phyloP scores from a whole-genome alignment of 352 stramenopile genomes.

The Globisporangium paddicum region DNA sequence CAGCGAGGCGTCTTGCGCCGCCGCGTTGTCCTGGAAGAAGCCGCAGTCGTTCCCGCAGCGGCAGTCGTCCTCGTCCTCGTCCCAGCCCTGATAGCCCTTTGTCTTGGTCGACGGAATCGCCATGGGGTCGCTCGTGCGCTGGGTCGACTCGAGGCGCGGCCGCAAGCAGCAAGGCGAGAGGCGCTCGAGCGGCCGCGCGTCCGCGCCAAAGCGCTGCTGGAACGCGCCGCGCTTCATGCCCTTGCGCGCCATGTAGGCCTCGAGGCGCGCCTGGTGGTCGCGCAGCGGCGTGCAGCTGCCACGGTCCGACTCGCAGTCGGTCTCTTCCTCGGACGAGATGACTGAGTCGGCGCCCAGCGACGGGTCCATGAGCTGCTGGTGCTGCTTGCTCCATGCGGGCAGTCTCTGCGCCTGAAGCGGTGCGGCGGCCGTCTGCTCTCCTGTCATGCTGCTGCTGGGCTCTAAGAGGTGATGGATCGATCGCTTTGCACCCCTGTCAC shows the following conservation, averaged over 20 bases:
- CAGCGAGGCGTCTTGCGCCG: neutral
- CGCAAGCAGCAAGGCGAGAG: conserved; percentile 7
- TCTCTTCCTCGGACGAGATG: conserved; percentile 57
- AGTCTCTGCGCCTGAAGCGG: conserved; percentile 35
- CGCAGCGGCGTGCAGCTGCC: conserved; percentile 37
- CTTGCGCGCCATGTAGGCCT: conserved; percentile 35
- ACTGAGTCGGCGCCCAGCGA: conserved; percentile 22
- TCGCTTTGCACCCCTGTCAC: neutral
- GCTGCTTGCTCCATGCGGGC: conserved; percentile 17
- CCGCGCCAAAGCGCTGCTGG: conserved; percentile 11
- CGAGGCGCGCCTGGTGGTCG: conserved; percentile 45
- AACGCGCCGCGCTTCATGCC: conserved; percentile 20
- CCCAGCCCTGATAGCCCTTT: conserved; percentile 16
- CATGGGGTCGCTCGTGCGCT: conserved; percentile 23
- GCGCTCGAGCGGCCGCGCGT: neutral
- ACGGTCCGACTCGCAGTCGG: conserved; percentile 61
- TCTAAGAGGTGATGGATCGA: neutral
- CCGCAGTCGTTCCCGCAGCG: conserved; percentile 39
- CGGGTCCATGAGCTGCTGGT: conserved; percentile 4
- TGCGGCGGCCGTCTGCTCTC: conserved; percentile 8
- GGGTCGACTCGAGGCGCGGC: neutral
- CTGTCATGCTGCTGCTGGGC: neutral
- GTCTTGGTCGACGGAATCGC: conserved; percentile 24
- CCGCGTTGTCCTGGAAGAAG: conserved; percentile 22
- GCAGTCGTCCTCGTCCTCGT: conserved; percentile 30